phyloP scores from a whole-genome alignment of 2,329 filamentous ascomycete genomes.

The Pyricularia sp. region DNA sequence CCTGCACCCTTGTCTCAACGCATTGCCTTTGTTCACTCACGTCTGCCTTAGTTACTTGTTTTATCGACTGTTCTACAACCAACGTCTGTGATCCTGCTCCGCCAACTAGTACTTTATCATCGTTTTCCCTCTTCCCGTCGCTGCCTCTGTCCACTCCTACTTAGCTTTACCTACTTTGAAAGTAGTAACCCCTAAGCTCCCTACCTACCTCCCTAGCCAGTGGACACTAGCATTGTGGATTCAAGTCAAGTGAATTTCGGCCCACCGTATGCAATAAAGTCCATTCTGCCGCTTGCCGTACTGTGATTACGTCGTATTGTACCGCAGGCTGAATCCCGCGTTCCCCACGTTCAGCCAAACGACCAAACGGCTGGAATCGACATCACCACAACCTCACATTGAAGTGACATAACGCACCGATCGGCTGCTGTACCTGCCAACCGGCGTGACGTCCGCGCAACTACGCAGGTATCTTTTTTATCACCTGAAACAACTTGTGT shows the following conservation, averaged over 20 bases:
- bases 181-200: no score
- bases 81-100: neutral
- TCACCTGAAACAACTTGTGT: neutral
- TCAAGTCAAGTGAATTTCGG: neutral
- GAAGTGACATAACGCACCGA: neutral
- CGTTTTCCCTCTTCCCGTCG: neutral
- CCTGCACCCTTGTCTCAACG: neutral
- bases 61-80: neutral
- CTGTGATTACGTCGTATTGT: conserved; percentile 1
- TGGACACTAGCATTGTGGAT: neutral
- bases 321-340: neutral
- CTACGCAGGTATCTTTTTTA: neutral
- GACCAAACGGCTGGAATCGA: neutral
- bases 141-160: neutral
- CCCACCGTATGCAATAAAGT: neutral
- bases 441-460: neutral
- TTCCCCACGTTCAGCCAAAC: conserved; percentile 1
- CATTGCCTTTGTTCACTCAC: neutral
- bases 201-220: neutral
- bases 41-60: neutral
- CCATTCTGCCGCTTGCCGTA: neutral
- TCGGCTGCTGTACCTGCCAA: neutral
- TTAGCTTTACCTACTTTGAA: neutral
- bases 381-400: neutral
- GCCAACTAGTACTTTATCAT: neutral